phyloP scores from a whole-genome alignment of 2,329 filamentous ascomycete species.

The Colletotrichum simmondsii region DNA sequence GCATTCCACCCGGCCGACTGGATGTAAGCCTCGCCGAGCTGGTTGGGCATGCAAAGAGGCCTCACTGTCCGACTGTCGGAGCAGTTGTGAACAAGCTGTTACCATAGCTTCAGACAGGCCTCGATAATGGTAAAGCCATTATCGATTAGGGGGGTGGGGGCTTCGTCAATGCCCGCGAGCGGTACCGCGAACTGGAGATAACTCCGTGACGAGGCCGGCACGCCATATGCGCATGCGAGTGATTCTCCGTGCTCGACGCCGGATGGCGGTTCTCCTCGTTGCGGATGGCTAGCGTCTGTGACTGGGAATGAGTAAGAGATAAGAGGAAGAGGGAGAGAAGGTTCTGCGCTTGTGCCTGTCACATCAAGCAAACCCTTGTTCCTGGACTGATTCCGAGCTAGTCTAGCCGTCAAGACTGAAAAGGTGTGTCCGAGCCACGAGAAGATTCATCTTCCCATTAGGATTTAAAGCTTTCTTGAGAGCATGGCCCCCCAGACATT shows the following conservation, averaged over 20 bases:
- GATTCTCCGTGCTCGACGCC: background rate
- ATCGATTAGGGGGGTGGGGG: background rate
- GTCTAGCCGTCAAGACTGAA: background rate
- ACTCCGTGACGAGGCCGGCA: background rate
- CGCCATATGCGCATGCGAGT: background rate
- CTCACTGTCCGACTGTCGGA: background rate
- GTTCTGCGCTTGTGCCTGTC: slow-evolving; percentile 3
- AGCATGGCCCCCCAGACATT: background rate
- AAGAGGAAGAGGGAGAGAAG: background rate
- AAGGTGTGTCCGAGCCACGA: slow-evolving; percentile 12
- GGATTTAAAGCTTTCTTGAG: background rate
- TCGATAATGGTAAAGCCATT: background rate
- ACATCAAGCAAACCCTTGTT: slow-evolving; percentile 19
- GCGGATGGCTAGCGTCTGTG: background rate
- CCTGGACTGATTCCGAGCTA: slow-evolving; percentile 8
- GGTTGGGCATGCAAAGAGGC: background rate
- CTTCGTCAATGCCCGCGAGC: background rate
- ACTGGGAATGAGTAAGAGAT: background rate
- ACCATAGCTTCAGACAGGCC: slow-evolving; percentile 25
- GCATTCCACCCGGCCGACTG: background rate
- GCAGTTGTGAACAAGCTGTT: slow-evolving; percentile 25
- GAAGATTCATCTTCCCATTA: slow-evolving; percentile 2
- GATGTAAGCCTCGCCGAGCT: background rate
- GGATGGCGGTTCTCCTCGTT: background rate
- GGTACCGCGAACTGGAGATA: background rate